Base-by-base conservation (phyloP, 192 early-diverging fungal genomes). In the Podila verticillata region DNA sequence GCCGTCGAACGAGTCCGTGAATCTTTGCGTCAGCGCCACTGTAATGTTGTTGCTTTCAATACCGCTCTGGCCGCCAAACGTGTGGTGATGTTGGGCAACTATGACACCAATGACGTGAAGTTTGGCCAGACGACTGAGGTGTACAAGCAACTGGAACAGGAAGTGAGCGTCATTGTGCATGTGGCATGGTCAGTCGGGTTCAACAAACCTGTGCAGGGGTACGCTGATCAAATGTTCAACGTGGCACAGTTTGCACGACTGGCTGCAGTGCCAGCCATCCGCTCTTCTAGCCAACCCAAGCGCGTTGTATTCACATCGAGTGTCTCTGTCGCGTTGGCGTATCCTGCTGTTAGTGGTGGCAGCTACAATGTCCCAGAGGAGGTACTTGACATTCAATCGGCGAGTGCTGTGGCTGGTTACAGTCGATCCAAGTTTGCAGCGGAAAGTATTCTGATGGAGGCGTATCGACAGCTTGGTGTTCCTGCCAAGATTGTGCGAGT, bases 151-250 rank as follows among this genome's bases (percentile, higher is more conserved):
- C 30, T 84, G 1, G 63, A 75, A 24, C 8, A 54, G 12, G 72
- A 79, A 65, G 71, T 73, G 19, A 84, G 72, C 13, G 64, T 79
- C 7, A 58, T 84, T 36, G 59, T 66, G 9, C 83, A 84, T 36
- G 65, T 58, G n/a, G 83, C 83, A 8, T 84, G 83, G 83, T 47
- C 74, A 15, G n/a, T 84, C 9, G 68, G 81, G 19, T 84, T 84
- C 56, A 74, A 81, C 28, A 72, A 74, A 28, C 59, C 72, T 17
- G 67, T 84, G 57, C 57, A 59, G 13, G 57, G 22, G 13, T 59
- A 59, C 26, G n/a, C 57, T 5, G 57, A 59, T 15, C 57, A 59
- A 59, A 59, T 59, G 57, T 59, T 59, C 57, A 59, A 59, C 12
- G 32, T 34, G 32, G 32, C 32, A 34, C 32, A 34, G 32, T 34